Evolutionary conservation across 1,284 basidiomycete species (phyloP).

Genomic region (Austroboletus rostrupii): DNA sequence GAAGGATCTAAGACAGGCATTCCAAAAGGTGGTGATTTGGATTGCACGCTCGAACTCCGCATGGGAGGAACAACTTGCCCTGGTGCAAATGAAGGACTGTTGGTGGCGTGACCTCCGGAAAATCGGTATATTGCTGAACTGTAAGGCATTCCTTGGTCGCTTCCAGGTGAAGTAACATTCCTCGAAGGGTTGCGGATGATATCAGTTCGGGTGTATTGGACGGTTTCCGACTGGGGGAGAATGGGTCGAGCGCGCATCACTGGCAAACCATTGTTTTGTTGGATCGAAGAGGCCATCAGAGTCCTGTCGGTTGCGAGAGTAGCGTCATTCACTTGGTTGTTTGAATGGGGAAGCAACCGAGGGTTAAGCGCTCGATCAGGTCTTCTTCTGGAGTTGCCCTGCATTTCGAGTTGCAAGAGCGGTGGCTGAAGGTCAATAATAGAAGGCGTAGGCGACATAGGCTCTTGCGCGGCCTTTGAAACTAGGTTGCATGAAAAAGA

Average conservation of each 20-base stretch:
- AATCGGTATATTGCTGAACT: constrained; percentile 18
- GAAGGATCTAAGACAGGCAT: constrained; percentile 13
- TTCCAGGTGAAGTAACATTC: constrained; percentile 24
- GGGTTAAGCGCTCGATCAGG: constrained; percentile 26
- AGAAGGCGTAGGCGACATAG: constrained; percentile 58
- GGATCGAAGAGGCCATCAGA: background rate
- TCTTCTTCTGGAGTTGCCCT: constrained; percentile 10
- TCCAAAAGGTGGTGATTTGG: constrained; percentile 20
- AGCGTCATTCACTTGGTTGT: background rate
- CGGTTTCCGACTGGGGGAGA: constrained; percentile 1
- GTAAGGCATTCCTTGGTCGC: constrained; percentile 16
- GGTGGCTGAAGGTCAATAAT: constrained; percentile 16
- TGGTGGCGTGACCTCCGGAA: constrained; percentile 12
- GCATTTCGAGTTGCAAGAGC: background rate
- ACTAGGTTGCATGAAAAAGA: constrained; percentile 36
- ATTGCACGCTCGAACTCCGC: constrained; percentile 40
- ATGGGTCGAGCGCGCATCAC: constrained; percentile 1
- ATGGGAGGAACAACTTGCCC: constrained; percentile 39
- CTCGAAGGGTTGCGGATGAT: constrained; percentile 1
- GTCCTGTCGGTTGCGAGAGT: background rate
- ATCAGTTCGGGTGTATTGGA: constrained; percentile 9
- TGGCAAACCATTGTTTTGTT: constrained; percentile 5
- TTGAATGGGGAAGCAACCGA: constrained; percentile 5
- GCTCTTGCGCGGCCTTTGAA: constrained; percentile 53
- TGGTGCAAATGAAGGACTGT: constrained; percentile 31